Conservation (phyloP, 2,329 filamentous ascomycete species). For the Didymella pomorum region DNA sequence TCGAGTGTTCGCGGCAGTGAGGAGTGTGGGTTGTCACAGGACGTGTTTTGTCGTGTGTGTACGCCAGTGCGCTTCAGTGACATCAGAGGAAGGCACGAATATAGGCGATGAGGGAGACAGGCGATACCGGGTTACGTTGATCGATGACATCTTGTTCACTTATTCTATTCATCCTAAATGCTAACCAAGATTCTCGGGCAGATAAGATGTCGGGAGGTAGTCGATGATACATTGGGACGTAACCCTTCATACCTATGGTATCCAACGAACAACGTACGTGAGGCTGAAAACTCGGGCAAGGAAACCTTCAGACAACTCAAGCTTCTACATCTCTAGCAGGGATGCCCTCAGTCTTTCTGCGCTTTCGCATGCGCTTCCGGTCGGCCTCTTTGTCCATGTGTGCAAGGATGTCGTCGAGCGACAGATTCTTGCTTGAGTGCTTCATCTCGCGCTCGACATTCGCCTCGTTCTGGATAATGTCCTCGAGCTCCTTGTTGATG, state of each 20-base stretch:
- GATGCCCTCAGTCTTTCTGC: neutral
- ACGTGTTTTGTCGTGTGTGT: neutral
- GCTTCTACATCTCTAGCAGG: neutral
- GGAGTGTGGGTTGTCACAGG: too few relatives aligned
- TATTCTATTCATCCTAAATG: too few relatives aligned
- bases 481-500: neutral
- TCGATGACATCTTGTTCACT: too few relatives aligned
- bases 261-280: neutral
- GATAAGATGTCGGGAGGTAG: neutral
- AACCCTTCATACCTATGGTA: neutral
- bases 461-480: neutral
- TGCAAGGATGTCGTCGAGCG: neutral
- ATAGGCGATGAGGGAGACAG: neutral
- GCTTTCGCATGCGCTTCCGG: neutral
- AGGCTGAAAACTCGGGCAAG: neutral
- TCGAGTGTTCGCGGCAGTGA: neutral
- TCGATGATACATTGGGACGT: too few relatives aligned
- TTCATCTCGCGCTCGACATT: too few relatives aligned
- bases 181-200: too few relatives aligned
- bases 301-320: neutral
- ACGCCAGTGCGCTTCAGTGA: neutral
- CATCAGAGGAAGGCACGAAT: neutral
- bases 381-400: neutral
- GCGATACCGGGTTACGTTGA: too few relatives aligned
- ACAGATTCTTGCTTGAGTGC: neutral